Base-by-base conservation (phyloP, 768 basidiomycete species). In the Suillus tomentosus region DNA sequence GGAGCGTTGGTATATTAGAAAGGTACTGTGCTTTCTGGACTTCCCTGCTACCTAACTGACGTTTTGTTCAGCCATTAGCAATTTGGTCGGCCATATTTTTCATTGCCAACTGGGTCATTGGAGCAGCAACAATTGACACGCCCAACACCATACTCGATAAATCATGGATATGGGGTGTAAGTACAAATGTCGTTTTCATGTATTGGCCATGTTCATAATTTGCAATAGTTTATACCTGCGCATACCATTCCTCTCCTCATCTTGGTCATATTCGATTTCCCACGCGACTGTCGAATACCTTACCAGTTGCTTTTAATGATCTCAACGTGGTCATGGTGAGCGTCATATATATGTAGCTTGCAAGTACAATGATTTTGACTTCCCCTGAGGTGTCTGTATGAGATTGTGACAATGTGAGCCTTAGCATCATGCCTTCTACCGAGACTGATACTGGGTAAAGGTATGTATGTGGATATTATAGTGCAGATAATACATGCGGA, bases 1-100 rank as follows among this genome's bases (percentile, higher is more conserved):
- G 81, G 92, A 94, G 76, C 85, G 80, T 60, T 92, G 91, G 91
- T 90, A 86, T 69, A 79, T 86, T 31, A 83, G 83, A 65, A 92
- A 91, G 74, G 81, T 79, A 68, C 34, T 66, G 63, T 40, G 45
- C 34, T 54, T 24, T 50, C 36, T 34, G 36, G 47, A 61, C 42
- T 22, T 39, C 22, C n/a, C 58, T 56, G 19, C 36, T 9, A 43
- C 5, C 36, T 66, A 37, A 45, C n/a, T 22, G 40, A 53, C 59
- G 43, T 8, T 27, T 31, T 45, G 40, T 34, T 43, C 62, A 84
- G 79, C 79, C 82, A 1, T 76, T 90, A 40, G 88, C 88, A 22
- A 66, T 88, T 10, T 88, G 86, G 83, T 85, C 87, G 7, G 79
- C 85, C 11, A 63, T 84, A 10, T 93, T 89, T 81, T 79, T 90